Base-by-base conservation (phyloP, 2,329 filamentous ascomycete genomes). In the Fonsecaea erecta region DNA sequence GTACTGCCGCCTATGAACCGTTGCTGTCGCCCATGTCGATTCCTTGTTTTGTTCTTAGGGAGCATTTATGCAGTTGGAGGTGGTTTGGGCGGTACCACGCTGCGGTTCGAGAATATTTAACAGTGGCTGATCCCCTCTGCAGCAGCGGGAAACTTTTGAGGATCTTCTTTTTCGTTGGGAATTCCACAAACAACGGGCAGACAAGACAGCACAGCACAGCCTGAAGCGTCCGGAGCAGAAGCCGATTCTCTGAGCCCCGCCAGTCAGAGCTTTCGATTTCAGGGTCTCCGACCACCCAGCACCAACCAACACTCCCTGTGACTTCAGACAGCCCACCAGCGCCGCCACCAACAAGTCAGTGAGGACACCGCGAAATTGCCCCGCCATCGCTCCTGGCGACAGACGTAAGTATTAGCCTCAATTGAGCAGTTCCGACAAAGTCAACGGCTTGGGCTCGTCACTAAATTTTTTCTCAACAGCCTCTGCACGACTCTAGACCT, bases 401-500 rank as follows among this genome's bases (percentile, higher is more conserved):
- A 30, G n/a, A 52, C 51, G 8, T 24, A 18, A 18, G 55, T 53
- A 61, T 68, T 68, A 68, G 67, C 63, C 67, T 57, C 61, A 66
- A 68, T 64, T 57, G 54, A 66, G 63, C 52, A 60, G 52, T 55
- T 43, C 63, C 63, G 59, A 37, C 52, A 40, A n/a, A 53, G 43
- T 65, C 58, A 66, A 64, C 61, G 62, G 61, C 60, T 62, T 35
- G 34, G 53, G 21, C 30, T 58, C 35, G 55, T 21, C 30, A 26
- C 30, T 37, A 43, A 68, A 65, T 58, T 62, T 68, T 65, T 62
- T 53, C 57, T 65, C 62, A 61, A 64, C 62, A 58, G 46, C 58
- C 32, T 57, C 37, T 52, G 28, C 51, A 9, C 26, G n/a, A 53
- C 30, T 8, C 26, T 53, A 32, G 26, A 53, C 18, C 18, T 46